A percentile compares a stretch with the other conserved stretches of the same genome.
Conservation (phyloP, 371 early-diverging fungal species). For the Zancudomyces culisetae region DNA sequence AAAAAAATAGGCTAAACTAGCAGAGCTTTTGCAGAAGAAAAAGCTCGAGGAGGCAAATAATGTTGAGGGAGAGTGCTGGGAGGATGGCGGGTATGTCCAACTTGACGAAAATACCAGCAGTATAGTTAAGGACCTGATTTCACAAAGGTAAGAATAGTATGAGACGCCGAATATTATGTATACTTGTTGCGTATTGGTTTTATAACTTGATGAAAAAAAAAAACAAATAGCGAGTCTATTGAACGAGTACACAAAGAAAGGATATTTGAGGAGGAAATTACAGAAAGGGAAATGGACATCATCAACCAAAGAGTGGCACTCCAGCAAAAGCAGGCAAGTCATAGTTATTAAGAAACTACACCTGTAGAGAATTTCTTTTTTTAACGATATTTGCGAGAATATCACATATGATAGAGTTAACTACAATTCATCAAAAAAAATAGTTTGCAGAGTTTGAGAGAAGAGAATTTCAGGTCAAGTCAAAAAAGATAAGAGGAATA, state of each 20-base stretch:
- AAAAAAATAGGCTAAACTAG: too few relatives aligned
- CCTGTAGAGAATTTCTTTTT: neutral
- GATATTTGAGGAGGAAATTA: slow-evolving; percentile 67
- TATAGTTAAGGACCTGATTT: slow-evolving; percentile 25
- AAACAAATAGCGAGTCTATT: slow-evolving; percentile 40
- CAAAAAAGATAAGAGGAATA: slow-evolving; percentile 44
- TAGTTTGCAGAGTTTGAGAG: slow-evolving; percentile 58
- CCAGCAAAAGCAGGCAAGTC: slow-evolving; percentile 49
- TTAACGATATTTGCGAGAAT: too few relatives aligned
- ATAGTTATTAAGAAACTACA: neutral
- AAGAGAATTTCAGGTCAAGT: slow-evolving; percentile 46
- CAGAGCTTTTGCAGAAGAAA: neutral
- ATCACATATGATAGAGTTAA: too few relatives aligned
- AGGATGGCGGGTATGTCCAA: slow-evolving; percentile 22
- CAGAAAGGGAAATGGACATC: slow-evolving; percentile 63
- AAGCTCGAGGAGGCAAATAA: neutral
- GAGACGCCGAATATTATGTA: too few relatives aligned
- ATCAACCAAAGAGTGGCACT: slow-evolving; percentile 70
- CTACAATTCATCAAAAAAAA: too few relatives aligned
- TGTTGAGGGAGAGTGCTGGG: slow-evolving; percentile 7
- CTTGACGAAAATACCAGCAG: slow-evolving; percentile 25
- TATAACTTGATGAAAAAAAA: too few relatives aligned
- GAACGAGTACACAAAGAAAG: slow-evolving; percentile 65
- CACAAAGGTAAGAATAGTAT: slow-evolving; percentile 11
- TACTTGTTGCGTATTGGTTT: too few relatives aligned